Base-by-base conservation (phyloP, 352 stramenopile species). In the Globisporangium apiculatum region DNA sequence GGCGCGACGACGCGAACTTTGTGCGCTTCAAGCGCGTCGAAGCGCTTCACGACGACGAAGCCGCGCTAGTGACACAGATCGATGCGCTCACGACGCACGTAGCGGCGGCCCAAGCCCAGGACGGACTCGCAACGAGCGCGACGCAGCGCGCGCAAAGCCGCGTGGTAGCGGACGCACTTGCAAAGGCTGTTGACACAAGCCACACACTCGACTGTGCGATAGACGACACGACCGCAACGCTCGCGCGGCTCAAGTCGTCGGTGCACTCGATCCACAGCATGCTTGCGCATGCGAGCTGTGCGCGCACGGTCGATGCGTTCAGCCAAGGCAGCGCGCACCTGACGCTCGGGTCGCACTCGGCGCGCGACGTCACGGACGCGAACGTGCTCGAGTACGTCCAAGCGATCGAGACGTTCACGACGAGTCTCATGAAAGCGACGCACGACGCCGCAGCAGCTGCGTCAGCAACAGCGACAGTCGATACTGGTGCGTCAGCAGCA, bases 371-470 rank as follows among this genome's bases (percentile, higher is more conserved):
- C 36, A 86, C 75, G 0, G 77, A 89, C 45, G 55, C 73, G 36
- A 91, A 88, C 48, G 72, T 89, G 37, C 69, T 91, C 40, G 82
- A 89, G 57, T 89, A 85, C 41, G 68, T 90, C n/a, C 75, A 89
- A 55, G 79, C 73, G 14, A 85, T 91, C 45, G 79, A 91, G 66
- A 86, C 71, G 54, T 89, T 84, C 54, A 71, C 76, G 11, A 89
- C 77, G 24, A 72, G 76, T 9, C 57, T 89, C 37, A 72, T 81
- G 38, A 61, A 83, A 41, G 75, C 83, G 51, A 79, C 57, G 46
- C 72, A 79, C 41, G 64, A 75, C 2, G 40, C 52, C 4, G 59
- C 35, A 5, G 38, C 45, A 2, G 53, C 45, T 7, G 41, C 14
- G 5, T 15, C 41, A 5, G 47, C 51, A 5, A 53, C 31, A n/a